Evolutionary conservation across 768 basidiomycete species (phyloP).

Genomic region (Termitomyces sp.): DNA sequence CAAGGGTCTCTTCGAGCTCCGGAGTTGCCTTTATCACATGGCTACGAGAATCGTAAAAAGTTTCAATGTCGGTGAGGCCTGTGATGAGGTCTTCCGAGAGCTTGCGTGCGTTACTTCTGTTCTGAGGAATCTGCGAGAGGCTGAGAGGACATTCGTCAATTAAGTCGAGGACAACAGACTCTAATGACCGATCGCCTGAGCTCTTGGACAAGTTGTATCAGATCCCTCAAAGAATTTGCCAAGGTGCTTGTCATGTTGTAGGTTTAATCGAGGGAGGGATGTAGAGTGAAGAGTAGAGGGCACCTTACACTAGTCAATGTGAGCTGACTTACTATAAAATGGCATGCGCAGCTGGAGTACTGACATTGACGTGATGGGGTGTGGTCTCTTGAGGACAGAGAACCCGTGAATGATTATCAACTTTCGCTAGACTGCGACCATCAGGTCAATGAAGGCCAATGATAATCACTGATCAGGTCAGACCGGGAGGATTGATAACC

Average conservation of each 20-base stretch:
- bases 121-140: slow-evolving; percentile 7
- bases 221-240: neutral
- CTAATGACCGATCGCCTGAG: slow-evolving; percentile 7
- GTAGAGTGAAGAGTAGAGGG: neutral
- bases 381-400: too few species aligned
- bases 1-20: slow-evolving; percentile 5
- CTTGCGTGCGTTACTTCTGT: slow-evolving; percentile 5
- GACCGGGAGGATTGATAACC: too few species aligned
- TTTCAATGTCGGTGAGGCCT: slow-evolving; percentile 8
- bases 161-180: neutral
- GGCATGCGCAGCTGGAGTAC: too few species aligned
- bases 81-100: slow-evolving; percentile 6
- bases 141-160: neutral
- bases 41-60: slow-evolving; percentile 8
- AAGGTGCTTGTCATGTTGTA: slow-evolving; percentile 2
- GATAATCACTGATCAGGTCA: too few species aligned
- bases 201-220: slow-evolving; percentile 5
- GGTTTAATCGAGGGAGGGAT: too few species aligned
- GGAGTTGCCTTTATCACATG: slow-evolving; percentile 1
- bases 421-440: too few species aligned
- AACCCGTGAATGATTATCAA: too few species aligned
- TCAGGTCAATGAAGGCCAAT: too few species aligned
- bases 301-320: neutral
- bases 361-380: too few species aligned
- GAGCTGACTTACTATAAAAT: too few species aligned